Percentiles rank a stretch among this genome's conserved stretches.
These are phyloP conservation scores for Chrysochromulina parva DNA, from an alignment of 78 protist genomes.

Conservation along the genomic window DNA sequence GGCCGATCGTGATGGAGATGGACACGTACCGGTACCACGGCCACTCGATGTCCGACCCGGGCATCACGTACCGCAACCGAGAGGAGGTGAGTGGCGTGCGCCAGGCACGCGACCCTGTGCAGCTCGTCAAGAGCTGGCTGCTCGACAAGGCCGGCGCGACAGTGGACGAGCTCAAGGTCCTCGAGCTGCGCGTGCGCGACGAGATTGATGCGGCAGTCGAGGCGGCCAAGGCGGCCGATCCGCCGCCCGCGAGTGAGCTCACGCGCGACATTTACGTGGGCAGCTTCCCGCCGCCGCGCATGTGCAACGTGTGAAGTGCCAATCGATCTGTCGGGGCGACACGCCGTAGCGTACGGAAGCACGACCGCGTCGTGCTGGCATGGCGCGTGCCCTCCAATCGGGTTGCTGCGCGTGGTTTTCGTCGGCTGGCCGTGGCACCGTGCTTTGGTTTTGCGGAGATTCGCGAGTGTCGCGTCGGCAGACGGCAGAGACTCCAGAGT, in stretches of 20 bases:
- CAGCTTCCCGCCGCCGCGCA: background rate
- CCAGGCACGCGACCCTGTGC: background rate
- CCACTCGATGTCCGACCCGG: conserved; percentile 98
- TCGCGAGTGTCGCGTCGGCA: no score
- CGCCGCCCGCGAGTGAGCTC: background rate
- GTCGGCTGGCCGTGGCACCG: no score
- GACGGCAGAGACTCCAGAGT: no score
- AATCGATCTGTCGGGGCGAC: no score
- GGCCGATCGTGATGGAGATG: conserved; percentile 74
- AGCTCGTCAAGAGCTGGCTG: background rate
- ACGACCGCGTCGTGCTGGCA: no score
- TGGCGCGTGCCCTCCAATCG: no score
- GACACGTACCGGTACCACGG: conserved; percentile 94
- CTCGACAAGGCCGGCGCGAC: background rate
- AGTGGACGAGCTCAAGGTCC: background rate
- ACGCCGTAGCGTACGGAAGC: no score
- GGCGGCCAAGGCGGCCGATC: background rate
- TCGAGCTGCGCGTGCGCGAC: background rate
- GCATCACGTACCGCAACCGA: conserved; percentile 38
- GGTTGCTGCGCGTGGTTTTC: no score
- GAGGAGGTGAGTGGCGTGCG: conserved; percentile 12
- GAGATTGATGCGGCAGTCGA: background rate
- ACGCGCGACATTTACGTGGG: background rate
- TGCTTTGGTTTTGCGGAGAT: no score
- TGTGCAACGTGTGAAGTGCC: background rate